Conservation (phyloP, 768 basidiomycete species). For the Leucosporidium creatinivorum region DNA sequence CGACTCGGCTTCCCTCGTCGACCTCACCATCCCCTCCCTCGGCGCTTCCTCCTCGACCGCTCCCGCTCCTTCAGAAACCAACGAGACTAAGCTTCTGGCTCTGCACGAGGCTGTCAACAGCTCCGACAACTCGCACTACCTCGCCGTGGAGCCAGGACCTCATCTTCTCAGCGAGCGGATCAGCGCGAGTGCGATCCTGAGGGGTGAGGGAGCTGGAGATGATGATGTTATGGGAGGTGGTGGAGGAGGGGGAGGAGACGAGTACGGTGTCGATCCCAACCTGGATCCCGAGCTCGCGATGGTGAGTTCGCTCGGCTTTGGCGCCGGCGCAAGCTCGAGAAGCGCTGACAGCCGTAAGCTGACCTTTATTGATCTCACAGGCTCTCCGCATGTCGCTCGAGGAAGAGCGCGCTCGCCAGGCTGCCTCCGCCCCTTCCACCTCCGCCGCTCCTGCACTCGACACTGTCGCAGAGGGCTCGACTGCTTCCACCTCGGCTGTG, state of each 20-base stretch:
- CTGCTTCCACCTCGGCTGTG: conserved; percentile 30
- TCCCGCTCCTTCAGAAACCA: conserved; percentile 46
- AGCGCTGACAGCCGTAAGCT: too few species aligned
- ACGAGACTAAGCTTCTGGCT: conserved; percentile 59
- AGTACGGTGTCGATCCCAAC: conserved; percentile 89
- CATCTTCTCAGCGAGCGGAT: conserved; percentile 68
- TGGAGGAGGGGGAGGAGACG: conserved; percentile 54
- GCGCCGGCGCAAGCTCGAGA: too few species aligned
- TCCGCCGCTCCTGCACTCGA: conserved; percentile 38
- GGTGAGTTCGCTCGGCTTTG: conserved; percentile 49
- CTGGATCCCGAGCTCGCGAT: conserved; percentile 95
- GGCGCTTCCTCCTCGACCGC: conserved; percentile 56
- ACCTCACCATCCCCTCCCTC: conserved; percentile 79
- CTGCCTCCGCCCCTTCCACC: conserved; percentile 44
- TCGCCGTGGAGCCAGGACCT: conserved; percentile 67
- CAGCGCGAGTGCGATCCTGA: conserved; percentile 70
- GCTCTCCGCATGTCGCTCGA: conserved; percentile 96
- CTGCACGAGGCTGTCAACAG: conserved; percentile 77
- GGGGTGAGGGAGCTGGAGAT: conserved; percentile 55
- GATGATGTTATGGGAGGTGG: conserved; percentile 50
- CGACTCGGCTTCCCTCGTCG: conserved; percentile 59
- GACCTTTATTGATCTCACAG: conserved; percentile 46
- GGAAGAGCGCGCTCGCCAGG: conserved; percentile 71
- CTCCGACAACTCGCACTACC: conserved; percentile 79
- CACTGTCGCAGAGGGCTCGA: conserved; percentile 43